Evolutionary conservation across 148 eudicot species (phyloP).

Genomic region (Rhododendron simsii): DNA sequence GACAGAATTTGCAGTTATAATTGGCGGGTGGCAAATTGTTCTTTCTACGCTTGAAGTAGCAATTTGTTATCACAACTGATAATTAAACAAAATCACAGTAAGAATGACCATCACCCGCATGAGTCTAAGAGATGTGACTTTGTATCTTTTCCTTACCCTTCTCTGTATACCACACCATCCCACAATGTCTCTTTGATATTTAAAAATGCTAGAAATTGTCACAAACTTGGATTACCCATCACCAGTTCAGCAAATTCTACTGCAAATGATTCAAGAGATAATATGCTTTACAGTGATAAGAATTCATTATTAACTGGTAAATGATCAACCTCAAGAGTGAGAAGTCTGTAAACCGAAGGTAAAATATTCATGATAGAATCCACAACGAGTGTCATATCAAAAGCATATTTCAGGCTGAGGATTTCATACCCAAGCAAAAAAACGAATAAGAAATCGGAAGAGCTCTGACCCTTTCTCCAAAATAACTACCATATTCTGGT

Average conservation of each 20-base stretch:
- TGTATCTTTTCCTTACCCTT: neutral
- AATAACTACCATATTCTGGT: neutral
- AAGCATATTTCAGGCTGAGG: neutral
- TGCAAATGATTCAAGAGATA: neutral
- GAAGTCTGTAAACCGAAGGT: neutral
- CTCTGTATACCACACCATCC: neutral
- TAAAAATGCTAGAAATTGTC: neutral
- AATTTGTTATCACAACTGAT: neutral
- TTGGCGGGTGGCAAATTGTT: neutral
- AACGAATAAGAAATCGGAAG: neutral
- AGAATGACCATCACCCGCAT: neutral
- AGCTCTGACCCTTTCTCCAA: neutral
- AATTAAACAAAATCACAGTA: neutral
- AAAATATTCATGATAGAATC: neutral
- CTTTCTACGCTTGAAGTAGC: neutral
- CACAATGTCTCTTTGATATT: neutral
- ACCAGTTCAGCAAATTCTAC: neutral
- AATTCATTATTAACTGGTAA: neutral
- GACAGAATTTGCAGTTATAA: neutral
- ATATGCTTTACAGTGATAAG: neutral
- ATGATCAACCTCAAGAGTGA: neutral
- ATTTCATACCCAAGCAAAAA: neutral
- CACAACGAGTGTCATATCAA: neutral
- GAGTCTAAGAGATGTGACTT: neutral
- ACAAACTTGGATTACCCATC: slow-evolving; percentile 4